Conservation (phyloP, 1,284 basidiomycete genomes). For the Wolfiporia cocos region DNA sequence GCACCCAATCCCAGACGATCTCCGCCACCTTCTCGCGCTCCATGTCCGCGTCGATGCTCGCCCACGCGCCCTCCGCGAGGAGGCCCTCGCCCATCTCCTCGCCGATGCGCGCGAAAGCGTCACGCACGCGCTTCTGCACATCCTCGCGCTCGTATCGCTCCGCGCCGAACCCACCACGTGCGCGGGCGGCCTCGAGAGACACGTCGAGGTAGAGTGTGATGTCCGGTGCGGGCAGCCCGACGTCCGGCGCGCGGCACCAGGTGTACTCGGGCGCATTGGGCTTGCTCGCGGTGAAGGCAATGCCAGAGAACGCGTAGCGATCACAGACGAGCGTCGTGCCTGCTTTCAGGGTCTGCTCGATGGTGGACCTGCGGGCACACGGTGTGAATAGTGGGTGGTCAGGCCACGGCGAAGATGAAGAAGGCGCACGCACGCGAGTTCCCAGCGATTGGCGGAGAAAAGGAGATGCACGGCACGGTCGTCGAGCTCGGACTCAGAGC, state of each 20-base stretch:
- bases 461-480: constrained; percentile 91
- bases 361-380: constrained; percentile 52
- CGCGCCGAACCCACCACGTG: constrained; percentile 83
- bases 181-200: constrained; percentile 61
- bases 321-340: constrained; percentile 86
- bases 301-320: constrained; percentile 95
- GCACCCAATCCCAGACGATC: constrained; percentile 51
- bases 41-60: constrained; percentile 59
- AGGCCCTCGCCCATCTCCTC: constrained; percentile 37
- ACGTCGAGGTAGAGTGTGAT: constrained; percentile 86
- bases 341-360: constrained; percentile 51
- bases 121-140: constrained; percentile 65
- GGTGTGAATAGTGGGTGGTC: constrained; percentile 11
- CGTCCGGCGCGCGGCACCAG: constrained; percentile 86
- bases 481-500: constrained; percentile 79
- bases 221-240: constrained; percentile 85
- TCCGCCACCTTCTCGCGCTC: constrained; percentile 50
- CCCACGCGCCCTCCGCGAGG: constrained; percentile 39
- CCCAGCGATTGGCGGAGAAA: constrained; percentile 98
- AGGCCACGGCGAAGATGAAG: constrained; percentile 1
- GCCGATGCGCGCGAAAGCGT: constrained; percentile 60
- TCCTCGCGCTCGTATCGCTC: constrained; percentile 86
- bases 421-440: constrained; percentile 65
- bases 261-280: constrained; percentile 36
- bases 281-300: constrained; percentile 87